A percentile compares a stretch with the other conserved stretches of the same genome.
phyloP scores from a whole-genome alignment of 192 early-diverging fungal species.

The Phlyctochytrium bullatum region DNA sequence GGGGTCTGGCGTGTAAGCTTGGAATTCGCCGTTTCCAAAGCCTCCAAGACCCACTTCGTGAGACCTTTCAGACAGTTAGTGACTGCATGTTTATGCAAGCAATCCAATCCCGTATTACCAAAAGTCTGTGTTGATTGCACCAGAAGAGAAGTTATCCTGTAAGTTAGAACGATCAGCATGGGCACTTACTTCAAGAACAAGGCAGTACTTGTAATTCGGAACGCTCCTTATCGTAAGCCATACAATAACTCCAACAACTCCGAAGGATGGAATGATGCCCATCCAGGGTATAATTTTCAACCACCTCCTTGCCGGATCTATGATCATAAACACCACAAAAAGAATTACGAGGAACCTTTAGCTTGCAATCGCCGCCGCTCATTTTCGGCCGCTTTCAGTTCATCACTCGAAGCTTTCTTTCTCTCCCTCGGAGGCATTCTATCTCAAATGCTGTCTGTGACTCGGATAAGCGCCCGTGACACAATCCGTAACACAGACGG shows the following conservation, averaged over 20 bases:
- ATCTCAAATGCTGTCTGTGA: too few species aligned
- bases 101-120: not conserved
- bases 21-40: slow-evolving; percentile 24
- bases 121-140: not conserved
- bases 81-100: not conserved
- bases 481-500: too few species aligned
- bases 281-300: not conserved
- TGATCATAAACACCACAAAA: not conserved
- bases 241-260: not conserved
- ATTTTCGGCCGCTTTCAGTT: too few species aligned
- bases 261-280: slow-evolving; percentile 3
- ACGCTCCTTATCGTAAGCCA: slow-evolving; percentile 4
- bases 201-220: slow-evolving; percentile 6
- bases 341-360: too few species aligned
- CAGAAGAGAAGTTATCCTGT: slow-evolving; percentile 2
- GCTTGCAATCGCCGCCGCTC: too few species aligned
- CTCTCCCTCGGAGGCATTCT: too few species aligned
- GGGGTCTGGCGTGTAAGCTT: slow-evolving; percentile 20
- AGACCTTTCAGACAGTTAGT: not conserved
- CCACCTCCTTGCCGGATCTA: slow-evolving; percentile 4
- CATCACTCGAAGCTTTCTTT: too few species aligned
- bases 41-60: not conserved
- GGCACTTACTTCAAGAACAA: not conserved
- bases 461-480: too few species aligned
- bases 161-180: not conserved